Evolutionary conservation across 495 filamentous ascomycete genomes (phyloP), one percentile per base, ranked within the genome.

Genomic region (Letharia lupina): DNA sequence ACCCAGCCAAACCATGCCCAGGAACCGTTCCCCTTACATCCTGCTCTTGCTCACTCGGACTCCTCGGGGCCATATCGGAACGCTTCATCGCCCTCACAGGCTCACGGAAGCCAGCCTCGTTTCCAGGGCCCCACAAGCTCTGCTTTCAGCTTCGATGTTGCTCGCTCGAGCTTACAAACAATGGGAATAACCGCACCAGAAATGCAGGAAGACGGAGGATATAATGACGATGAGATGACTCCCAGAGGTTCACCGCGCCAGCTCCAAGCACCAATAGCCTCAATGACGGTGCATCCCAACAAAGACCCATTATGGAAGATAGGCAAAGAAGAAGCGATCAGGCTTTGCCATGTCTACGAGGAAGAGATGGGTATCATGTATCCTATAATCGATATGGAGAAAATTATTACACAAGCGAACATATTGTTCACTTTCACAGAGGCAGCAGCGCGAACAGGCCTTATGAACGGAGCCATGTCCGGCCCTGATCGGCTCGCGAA

Each of bases 311-410:
- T 96, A 20, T 91, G 89, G 88, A 78, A 81, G n/a, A 78, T 91
- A 28, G 77, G 79, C n/a, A 88, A 87, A 70, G 78, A 86, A 28
- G 90, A 96, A 70, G 86, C 91, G 59, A 70, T 89, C n/a, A 83
- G 89, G 10, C 78, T 95, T 16, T 89, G 89, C 69, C 74, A 80
- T 4, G 81, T 93, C 4, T 91, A 91, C 69, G 87, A 93, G 64
- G 90, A 95, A 72, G 91, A 94, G 73, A 87, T 94, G 75, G 89
- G 89, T 3, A 80, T 90, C 61, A 94, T 94, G 91, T 96, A 94
- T 73, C 91, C 91, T 0, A 80, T 96, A 16, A 75, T 94, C 31
- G 80, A 89, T 65, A 89, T 94, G 45, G 83, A 88, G 33, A 78
- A 79, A 23, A 75, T 91, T 9, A 83, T 87, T 37, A 77, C 75